Evolutionary conservation across 352 stramenopile genomes (phyloP), one percentile per base, ranked within the genome.

Genomic region (Phytopythium ostracodes): DNA sequence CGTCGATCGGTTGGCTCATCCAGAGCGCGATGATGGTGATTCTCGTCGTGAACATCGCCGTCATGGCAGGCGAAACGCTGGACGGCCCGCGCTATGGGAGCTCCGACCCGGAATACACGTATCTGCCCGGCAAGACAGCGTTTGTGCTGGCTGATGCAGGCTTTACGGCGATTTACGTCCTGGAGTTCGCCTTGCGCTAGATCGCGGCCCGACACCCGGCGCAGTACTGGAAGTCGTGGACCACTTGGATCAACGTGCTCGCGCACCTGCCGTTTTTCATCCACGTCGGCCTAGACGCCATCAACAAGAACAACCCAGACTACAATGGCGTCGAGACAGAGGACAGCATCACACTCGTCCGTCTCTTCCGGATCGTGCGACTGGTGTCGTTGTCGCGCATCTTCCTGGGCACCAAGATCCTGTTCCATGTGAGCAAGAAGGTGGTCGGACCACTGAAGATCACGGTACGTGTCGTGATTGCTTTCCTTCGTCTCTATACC

Each of bases 1-100:
- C 77, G 9, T 59, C 52, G 27, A 5, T 76, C 18, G 75, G 77
- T 10, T 80, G 77, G 73, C 20, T 63, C 10, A 17, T 85, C 2
- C 75, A 82, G 43, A 70, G 76, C 17, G 24, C 67, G 20, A 24
- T 80, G 25, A 67, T 80, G 57, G 2, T 81, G 5, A 24, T 84
- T 0, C 36, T 80, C 2, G 44, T 81, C n/a, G 6, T 79, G 1
- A 79, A 87, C 54, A 62, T 81, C 12, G 60, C 51, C 11, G 44
- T 74, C 22, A 77, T 88, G 65, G 64, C 79, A 8, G 50, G 46
- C 0, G 66, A 84, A 38, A 88, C 79, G 5, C 65, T 86, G 6
- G 81, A 91, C 18, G 81, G 79, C 15, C 81, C 79, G 2, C 76
- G 72, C 24, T 81, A 75, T n/a, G 67, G 54, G 2, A 71, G 75